Base-by-base conservation (phyloP, 2,329 filamentous ascomycete species). In the Aspergillus caelatus region DNA sequence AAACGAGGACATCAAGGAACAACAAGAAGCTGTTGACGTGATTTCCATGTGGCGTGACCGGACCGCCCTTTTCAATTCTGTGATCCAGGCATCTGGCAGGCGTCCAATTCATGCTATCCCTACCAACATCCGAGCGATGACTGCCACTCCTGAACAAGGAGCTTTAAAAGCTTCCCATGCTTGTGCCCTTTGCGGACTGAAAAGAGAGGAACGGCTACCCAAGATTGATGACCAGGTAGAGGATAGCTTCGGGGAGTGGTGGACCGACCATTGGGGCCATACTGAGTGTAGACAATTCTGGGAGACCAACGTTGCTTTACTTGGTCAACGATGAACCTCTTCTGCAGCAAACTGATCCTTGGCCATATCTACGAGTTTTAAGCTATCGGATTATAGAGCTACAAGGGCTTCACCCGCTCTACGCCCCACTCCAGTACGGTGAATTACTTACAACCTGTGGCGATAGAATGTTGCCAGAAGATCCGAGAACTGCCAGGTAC, bases 241-340 rank as follows among this genome's bases (percentile, higher is more conserved):
- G 71, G 94, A 98, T 77, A 93, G 91, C 75, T 97, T 97, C 82
- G 93, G 93, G 14, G 94, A 98, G 80, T 98, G 93, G 92, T 98
- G 94, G 94, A 83, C 91, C 48, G 93, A 97, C 53, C 90, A 94
- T 76, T 94, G 93, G 90, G 92, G 90, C 0, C 91, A 94, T 78
- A 82, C 87, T 65, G 86, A 87, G 23, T 98, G 94, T 78, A 87
- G 87, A 75, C 90, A 91, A 66, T 97, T 97, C 73, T 98, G 94
- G 94, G 81, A 90, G 63, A 84, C 90, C 70, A 90, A 96, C 76
- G 91, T 91, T 76, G 83, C 83, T 59, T 83, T 84, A 62, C 80
- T 97, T 68, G 86, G 88, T 67, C 89, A 91, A 71, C 85, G 90
- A 71, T 95, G 75, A 67, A 39, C 28, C 30, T 32, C 19, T 46